phyloP scores from a whole-genome alignment of 192 early-diverging fungal genomes.

The Backusella westeae region DNA sequence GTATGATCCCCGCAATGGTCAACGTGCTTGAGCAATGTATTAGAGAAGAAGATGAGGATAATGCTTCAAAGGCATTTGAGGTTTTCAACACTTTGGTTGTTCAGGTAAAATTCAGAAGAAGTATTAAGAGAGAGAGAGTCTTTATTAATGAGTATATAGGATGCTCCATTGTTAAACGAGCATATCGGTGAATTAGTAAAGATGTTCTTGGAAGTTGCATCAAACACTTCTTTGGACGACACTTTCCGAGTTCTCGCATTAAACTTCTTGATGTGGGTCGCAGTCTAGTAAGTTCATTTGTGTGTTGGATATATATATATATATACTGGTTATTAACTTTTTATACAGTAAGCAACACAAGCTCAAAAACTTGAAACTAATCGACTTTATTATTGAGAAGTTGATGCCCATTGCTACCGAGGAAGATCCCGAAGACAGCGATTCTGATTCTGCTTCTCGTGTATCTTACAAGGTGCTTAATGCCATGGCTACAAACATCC shows the following conservation, averaged over 20 bases:
- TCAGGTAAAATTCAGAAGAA: slow-evolving; percentile 35
- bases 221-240: slow-evolving; percentile 65
- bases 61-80: slow-evolving; percentile 75
- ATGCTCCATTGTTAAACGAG: slow-evolving; percentile 73
- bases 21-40: slow-evolving; percentile 79
- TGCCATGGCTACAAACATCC: slow-evolving; percentile 74
- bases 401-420: slow-evolving; percentile 83
- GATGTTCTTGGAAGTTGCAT: slow-evolving; percentile 73
- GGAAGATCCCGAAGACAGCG: slow-evolving; percentile 72
- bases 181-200: slow-evolving; percentile 78
- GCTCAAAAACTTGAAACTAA: slow-evolving; percentile 79
- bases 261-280: slow-evolving; percentile 75
- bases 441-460: slow-evolving; percentile 76
- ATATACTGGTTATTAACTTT: neutral
- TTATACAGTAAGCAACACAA: slow-evolving; percentile 64
- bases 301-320: neutral
- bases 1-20: slow-evolving; percentile 80
- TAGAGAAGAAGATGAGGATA: slow-evolving; percentile 69
- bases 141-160: slow-evolving; percentile 34
- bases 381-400: slow-evolving; percentile 72
- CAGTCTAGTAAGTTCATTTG: slow-evolving; percentile 60
- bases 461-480: slow-evolving; percentile 66
- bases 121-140: neutral
- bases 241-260: slow-evolving; percentile 73
- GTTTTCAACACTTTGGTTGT: slow-evolving; percentile 83